These are phyloP conservation scores for Penicillium simplicissimum DNA, from an alignment of 495 filamentous ascomycete genomes.

Conservation along the genomic window DNA sequence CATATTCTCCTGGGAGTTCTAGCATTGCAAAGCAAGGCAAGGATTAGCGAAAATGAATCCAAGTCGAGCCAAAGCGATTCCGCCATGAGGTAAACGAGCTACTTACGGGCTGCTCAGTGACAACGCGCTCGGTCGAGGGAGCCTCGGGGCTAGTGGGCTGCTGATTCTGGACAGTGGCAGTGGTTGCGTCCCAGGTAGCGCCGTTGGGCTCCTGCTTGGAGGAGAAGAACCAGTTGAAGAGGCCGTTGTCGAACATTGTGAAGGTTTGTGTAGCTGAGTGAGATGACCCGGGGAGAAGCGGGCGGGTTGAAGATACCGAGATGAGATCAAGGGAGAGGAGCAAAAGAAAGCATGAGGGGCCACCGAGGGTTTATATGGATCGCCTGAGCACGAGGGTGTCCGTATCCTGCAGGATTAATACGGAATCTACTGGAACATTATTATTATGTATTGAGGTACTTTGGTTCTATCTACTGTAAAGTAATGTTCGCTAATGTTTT, in stretches of 20 bases:
- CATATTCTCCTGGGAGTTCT: slow-evolving; percentile 41
- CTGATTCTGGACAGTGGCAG: slow-evolving; percentile 34
- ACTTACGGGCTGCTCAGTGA: slow-evolving; percentile 42
- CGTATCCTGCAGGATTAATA: not conserved
- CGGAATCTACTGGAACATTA: not conserved
- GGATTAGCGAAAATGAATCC: not conserved
- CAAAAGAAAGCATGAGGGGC: not conserved
- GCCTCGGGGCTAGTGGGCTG: slow-evolving; percentile 40
- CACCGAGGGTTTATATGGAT: slow-evolving; percentile 9
- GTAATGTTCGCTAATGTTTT: not conserved
- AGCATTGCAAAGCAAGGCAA: not conserved
- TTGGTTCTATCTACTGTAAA: not conserved
- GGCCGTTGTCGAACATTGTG: slow-evolving; percentile 40
- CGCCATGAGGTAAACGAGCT: too few species aligned
- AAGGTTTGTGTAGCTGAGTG: not conserved
- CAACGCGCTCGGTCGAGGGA: slow-evolving; percentile 29
- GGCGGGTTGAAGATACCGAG: not conserved
- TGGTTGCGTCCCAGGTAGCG: slow-evolving; percentile 35
- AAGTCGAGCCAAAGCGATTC: not conserved
- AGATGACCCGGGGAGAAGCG: not conserved
- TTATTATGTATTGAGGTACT: too few species aligned
- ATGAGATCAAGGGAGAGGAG: not conserved
- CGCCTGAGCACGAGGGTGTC: not conserved
- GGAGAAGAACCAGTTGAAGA: slow-evolving; percentile 39
- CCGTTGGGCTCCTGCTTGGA: slow-evolving; percentile 32